Evolutionary conservation across 2,329 filamentous ascomycete genomes (phyloP).

Genomic region (Phaeoacremonium minimum): DNA sequence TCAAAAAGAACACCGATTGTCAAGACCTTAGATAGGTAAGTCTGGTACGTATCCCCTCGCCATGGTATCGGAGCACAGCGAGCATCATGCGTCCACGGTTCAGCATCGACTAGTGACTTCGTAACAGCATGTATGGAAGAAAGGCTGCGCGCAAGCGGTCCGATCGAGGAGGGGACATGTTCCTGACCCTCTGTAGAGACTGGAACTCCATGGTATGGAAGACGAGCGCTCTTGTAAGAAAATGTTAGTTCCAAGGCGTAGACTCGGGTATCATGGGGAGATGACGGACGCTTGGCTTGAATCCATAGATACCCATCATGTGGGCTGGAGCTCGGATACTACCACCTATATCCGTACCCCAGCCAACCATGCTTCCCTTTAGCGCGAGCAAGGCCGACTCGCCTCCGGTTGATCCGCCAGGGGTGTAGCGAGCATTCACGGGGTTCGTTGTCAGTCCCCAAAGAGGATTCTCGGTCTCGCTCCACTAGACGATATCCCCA

Average conservation of each 20-base stretch:
- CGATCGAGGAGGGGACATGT: conserved; percentile 59
- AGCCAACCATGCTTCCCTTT: conserved; percentile 37
- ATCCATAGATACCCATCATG: conserved; percentile 42
- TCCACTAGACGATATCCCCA: conserved; percentile 39
- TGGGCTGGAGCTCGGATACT: conserved; percentile 42
- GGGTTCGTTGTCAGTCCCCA: conserved; percentile 46
- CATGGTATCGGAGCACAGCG: conserved; percentile 49
- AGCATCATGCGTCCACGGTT: conserved; percentile 51
- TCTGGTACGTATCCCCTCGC: conserved; percentile 38
- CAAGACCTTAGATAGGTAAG: conserved; percentile 34
- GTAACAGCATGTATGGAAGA: conserved; percentile 44
- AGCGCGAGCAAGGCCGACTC: conserved; percentile 33
- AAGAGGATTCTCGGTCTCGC: conserved; percentile 48
- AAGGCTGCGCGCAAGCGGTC: conserved; percentile 51
- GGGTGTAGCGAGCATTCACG: conserved; percentile 31
- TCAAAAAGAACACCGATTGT: conserved; percentile 45
- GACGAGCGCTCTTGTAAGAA: conserved; percentile 41
- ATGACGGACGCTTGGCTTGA: conserved; percentile 40
- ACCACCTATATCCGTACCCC: conserved; percentile 48
- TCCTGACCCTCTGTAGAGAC: conserved; percentile 62
- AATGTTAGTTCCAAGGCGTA: neutral
- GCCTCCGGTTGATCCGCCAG: conserved; percentile 32
- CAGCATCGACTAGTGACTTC: conserved; percentile 37
- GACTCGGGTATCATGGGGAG: conserved; percentile 19
- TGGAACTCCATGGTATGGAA: conserved; percentile 54